phyloP scores from a whole-genome alignment of 148 eudicot genomes.

The Spergularia bocconei region DNA sequence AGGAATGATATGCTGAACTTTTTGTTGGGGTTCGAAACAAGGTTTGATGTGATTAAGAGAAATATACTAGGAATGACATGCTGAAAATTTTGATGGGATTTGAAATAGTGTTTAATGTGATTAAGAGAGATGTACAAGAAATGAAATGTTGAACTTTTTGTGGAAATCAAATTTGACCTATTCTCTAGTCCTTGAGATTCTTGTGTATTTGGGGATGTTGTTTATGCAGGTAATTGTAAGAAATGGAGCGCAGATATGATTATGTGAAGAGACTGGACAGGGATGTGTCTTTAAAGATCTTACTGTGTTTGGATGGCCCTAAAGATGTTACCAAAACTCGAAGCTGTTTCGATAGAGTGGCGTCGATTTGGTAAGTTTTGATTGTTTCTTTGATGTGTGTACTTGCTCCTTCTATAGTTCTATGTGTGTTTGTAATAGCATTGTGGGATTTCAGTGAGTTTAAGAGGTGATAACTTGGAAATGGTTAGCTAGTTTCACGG shows the following conservation, averaged over 20 bases:
- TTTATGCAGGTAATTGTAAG: constrained; percentile 8
- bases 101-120: background rate
- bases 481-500: no score
- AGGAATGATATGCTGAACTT: no score
- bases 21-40: no score
- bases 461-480: no score
- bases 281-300: constrained; percentile 39
- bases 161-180: background rate
- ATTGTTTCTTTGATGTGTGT: background rate
- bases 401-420: background rate
- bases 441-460: no score
- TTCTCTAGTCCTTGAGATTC: background rate
- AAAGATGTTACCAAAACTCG: constrained; percentile 36
- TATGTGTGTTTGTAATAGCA: background rate
- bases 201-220: background rate
- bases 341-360: constrained; percentile 45
- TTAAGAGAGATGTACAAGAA: background rate
- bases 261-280: constrained; percentile 41
- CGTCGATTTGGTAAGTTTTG: constrained; percentile 46
- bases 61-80: background rate
- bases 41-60: background rate
- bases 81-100: background rate
- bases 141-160: background rate
- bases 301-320: constrained; percentile 40
- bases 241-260: constrained; percentile 35